Evolutionary conservation across 768 basidiomycete species (phyloP).

Genomic region (Boletus tylopilopsis): DNA sequence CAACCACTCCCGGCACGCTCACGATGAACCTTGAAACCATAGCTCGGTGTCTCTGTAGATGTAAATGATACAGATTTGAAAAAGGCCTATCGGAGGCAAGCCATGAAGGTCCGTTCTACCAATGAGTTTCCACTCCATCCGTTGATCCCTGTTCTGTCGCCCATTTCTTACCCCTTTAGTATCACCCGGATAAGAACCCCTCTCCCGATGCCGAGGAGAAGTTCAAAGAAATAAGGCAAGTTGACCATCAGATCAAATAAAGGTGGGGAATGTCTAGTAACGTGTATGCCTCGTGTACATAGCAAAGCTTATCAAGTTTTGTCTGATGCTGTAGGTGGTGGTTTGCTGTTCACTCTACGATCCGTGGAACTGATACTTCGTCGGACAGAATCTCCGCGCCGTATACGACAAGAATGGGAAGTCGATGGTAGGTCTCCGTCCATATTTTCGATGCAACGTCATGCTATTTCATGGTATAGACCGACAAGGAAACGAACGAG

Average conservation of each 20-base stretch:
- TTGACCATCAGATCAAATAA: conserved; percentile 13
- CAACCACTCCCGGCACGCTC: not conserved
- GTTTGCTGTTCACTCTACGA: conserved; percentile 13
- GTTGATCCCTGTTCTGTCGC: not conserved
- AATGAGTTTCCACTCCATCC: not conserved
- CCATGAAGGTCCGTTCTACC: conserved; percentile 70
- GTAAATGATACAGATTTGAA: conserved; percentile 80
- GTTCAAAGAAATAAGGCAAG: conserved; percentile 93
- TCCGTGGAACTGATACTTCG: conserved; percentile 5
- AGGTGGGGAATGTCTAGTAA: conserved; percentile 12
- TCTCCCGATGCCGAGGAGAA: conserved; percentile 91
- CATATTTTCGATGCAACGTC: conserved; percentile 1
- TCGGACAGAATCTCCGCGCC: conserved; percentile 67
- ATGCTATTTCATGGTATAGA: conserved; percentile 32
- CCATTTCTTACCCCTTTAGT: conserved; percentile 43
- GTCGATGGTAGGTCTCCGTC: conserved; percentile 58
- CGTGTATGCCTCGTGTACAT: conserved; percentile 17
- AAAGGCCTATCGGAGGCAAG: conserved; percentile 92
- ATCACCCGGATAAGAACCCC: conserved; percentile 93
- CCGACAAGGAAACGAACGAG: conserved; percentile 74
- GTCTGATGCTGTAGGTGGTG: conserved; percentile 64
- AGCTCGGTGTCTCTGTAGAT: conserved; percentile 72
- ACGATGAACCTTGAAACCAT: conserved; percentile 5
- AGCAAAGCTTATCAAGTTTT: conserved; percentile 96
- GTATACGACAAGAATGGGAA: conserved; percentile 97